A percentile compares a stretch with the other conserved stretches of the same genome.
Conservation (phyloP, 352 stramenopile species). For the Stephanocyclus meneghinianus region DNA sequence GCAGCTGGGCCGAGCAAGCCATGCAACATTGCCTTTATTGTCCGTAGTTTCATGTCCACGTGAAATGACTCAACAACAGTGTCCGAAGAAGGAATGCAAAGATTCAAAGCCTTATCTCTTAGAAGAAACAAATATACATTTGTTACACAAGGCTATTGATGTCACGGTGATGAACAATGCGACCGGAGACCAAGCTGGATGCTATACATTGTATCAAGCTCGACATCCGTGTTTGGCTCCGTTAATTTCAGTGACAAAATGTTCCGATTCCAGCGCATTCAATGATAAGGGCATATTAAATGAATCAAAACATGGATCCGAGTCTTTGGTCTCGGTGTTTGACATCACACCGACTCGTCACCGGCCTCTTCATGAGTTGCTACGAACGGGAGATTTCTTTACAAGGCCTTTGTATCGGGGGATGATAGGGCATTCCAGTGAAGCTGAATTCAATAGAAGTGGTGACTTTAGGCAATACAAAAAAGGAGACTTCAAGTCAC, state of each 20-base stretch:
- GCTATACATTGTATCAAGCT: slow-evolving; percentile 46
- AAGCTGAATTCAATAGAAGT: not conserved
- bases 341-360: slow-evolving; percentile 38
- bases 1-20: slow-evolving; percentile 20
- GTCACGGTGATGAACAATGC: slow-evolving; percentile 22
- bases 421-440: slow-evolving; percentile 18
- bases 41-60: slow-evolving; percentile 9
- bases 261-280: not conserved
- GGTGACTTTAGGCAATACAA: slow-evolving; percentile 1
- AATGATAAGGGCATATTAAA: slow-evolving; percentile 1
- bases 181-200: not conserved
- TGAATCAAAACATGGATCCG: not conserved
- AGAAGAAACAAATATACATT: slow-evolving; percentile 40
- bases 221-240: slow-evolving; percentile 42
- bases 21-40: slow-evolving; percentile 33
- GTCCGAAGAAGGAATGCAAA: not conserved
- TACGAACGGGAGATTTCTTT: slow-evolving; percentile 31
- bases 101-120: not conserved
- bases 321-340: slow-evolving; percentile 42
- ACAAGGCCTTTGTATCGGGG: slow-evolving; percentile 26
- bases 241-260: slow-evolving; percentile 37
- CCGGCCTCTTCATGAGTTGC: slow-evolving; percentile 28
- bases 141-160: slow-evolving; percentile 28
- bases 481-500: not conserved
- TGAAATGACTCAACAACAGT: not conserved